phyloP scores from a whole-genome alignment of 108 stramenopile genomes.

The Cyclostephanos tholiformis region DNA sequence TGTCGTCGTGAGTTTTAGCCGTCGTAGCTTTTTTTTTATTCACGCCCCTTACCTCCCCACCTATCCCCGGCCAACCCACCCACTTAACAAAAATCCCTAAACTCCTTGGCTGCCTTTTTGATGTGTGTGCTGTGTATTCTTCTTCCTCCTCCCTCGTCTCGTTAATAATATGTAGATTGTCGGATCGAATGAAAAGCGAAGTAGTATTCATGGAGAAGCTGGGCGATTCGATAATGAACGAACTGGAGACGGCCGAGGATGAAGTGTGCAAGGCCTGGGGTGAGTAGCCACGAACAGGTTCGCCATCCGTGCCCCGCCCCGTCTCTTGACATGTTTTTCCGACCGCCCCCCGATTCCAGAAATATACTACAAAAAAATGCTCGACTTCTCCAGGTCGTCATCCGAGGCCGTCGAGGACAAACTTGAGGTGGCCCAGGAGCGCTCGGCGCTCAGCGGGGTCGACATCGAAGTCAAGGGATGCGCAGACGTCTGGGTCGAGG shows the following conservation, averaged over 20 bases:
- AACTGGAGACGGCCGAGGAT: conserved; percentile 71
- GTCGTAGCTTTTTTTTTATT: neutral
- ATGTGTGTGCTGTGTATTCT: neutral
- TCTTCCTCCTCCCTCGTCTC: neutral
- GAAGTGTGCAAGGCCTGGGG: conserved; percentile 71
- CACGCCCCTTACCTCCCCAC: neutral
- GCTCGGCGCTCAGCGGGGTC: conserved; percentile 14
- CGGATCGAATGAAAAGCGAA: conserved; percentile 47
- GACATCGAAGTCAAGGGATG: conserved; percentile 54
- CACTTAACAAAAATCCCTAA: neutral
- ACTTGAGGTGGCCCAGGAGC: conserved; percentile 21
- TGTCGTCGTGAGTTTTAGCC: conserved; percentile 32
- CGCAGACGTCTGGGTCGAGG: conserved; percentile 73
- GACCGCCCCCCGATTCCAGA: conserved; percentile 14
- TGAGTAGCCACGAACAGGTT: conserved; percentile 22
- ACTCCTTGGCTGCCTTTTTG: neutral
- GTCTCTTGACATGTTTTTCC: neutral
- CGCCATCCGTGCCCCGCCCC: neutral
- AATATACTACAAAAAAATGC: conserved; percentile 47
- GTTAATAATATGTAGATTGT: conserved; percentile 27
- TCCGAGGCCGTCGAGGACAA: conserved; percentile 19
- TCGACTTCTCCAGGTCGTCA: conserved; percentile 38
- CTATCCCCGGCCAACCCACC: neutral
- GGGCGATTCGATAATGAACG: conserved; percentile 66
- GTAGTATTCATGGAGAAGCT: conserved; percentile 59